Evolutionary conservation across 495 filamentous ascomycete species (phyloP).

Genomic region (Penicillium bovifimosum): DNA sequence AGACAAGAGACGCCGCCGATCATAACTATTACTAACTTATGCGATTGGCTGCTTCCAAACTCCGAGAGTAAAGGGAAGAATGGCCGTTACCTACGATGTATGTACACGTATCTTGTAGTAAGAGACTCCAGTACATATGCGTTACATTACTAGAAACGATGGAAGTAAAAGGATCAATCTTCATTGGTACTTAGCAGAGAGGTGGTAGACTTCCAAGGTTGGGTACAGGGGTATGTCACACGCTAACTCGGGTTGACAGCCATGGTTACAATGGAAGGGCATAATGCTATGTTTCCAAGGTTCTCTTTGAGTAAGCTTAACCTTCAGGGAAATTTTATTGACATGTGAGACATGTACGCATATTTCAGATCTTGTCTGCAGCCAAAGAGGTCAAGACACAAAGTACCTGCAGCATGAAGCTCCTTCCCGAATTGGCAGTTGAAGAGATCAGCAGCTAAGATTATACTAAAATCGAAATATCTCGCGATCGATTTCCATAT

Average conservation of each 20-base stretch:
- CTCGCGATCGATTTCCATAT: background rate
- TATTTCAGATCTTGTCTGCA: background rate
- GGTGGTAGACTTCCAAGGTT: too few species aligned
- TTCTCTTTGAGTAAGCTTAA: background rate
- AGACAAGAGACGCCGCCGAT: background rate
- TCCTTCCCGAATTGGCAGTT: slow-evolving; percentile 1
- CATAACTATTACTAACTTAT: background rate
- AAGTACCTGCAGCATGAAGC: background rate
- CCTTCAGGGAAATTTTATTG: background rate
- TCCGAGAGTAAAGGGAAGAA: background rate
- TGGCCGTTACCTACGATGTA: slow-evolving; percentile 4
- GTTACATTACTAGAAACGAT: background rate
- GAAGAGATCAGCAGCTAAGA: background rate
- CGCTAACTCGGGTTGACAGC: background rate
- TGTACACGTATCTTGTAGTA: too few species aligned
- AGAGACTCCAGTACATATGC: background rate
- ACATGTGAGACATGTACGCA: background rate
- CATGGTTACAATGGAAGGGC: background rate
- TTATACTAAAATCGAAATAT: background rate
- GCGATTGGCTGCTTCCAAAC: background rate
- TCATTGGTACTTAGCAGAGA: slow-evolving; percentile 6
- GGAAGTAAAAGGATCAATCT: slow-evolving; percentile 11
- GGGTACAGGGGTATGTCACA: background rate
- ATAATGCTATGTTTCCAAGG: background rate
- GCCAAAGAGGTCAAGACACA: background rate